Conservation (phyloP, 371 early-diverging fungal genomes). For the Apophysomyces trapeziformis region DNA sequence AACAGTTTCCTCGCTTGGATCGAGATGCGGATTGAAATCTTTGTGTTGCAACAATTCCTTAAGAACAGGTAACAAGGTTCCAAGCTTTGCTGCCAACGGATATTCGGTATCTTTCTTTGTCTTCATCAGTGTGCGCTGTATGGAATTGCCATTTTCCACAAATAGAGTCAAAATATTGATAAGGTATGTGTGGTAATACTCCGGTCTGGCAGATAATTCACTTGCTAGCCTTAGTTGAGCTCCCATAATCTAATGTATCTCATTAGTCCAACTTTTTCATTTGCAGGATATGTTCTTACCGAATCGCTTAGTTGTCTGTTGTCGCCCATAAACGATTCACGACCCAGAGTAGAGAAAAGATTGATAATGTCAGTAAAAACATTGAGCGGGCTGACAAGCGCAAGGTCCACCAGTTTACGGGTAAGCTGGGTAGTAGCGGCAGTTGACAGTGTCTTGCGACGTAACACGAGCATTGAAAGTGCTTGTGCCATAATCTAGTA, state of each 20-base stretch:
- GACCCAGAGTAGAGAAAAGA: conserved; percentile 53
- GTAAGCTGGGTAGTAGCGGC: conserved; percentile 57
- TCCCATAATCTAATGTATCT: conserved; percentile 33
- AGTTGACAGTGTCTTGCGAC: conserved; percentile 56
- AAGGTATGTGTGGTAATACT: conserved; percentile 62
- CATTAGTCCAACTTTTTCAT: background rate
- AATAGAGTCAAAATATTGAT: conserved; percentile 62
- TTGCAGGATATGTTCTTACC: conserved; percentile 48
- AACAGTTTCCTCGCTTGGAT: conserved; percentile 66
- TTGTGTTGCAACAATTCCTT: conserved; percentile 62
- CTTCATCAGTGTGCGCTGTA: conserved; percentile 56
- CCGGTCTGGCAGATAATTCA: conserved; percentile 54
- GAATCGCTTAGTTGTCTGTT: conserved; percentile 54
- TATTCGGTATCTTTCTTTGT: conserved; percentile 57
- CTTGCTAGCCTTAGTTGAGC: conserved; percentile 56
- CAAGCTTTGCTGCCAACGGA: conserved; percentile 63
- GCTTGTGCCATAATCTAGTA: conserved; percentile 64
- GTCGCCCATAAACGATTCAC: conserved; percentile 52
- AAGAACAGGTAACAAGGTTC: conserved; percentile 70
- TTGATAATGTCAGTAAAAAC: conserved; percentile 61
- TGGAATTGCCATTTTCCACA: conserved; percentile 74
- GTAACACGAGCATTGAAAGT: conserved; percentile 64
- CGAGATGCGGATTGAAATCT: conserved; percentile 65
- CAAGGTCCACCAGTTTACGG: conserved; percentile 61
- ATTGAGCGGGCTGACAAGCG: conserved; percentile 55